Conservation (phyloP, 208 protist species). For the Spongospora subterranea region DNA sequence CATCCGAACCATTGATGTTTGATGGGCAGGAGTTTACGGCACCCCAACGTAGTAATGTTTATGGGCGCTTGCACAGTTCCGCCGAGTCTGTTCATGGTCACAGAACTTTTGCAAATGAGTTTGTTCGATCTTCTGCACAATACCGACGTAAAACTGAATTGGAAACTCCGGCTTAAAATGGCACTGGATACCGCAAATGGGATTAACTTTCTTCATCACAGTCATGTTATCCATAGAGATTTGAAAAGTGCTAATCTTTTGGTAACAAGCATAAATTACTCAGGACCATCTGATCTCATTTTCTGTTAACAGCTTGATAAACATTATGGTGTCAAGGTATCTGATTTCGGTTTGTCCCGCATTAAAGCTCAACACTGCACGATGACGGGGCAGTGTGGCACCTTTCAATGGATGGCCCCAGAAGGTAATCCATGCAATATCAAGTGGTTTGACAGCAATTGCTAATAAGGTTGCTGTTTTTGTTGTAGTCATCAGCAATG, state of each 20-base stretch:
- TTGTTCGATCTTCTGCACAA: conserved; percentile 57
- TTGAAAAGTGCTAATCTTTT: conserved; percentile 51
- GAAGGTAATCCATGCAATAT: conserved; percentile 16
- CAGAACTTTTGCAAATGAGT: conserved; percentile 37
- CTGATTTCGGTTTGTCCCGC: conserved; percentile 48
- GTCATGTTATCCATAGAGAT: conserved; percentile 38
- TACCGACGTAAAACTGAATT: neutral
- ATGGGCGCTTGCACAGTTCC: conserved; percentile 34
- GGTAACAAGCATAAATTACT: neutral
- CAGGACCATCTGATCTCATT: neutral
- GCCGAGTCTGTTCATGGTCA: neutral
- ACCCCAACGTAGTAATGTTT: conserved; percentile 52
- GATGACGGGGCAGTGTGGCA: conserved; percentile 50
- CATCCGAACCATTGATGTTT: neutral
- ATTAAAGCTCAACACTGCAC: conserved; percentile 26
- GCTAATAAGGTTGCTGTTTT: neutral
- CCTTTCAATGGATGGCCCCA: conserved; percentile 47
- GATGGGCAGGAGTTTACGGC: conserved; percentile 14
- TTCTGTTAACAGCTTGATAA: neutral
- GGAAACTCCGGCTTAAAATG: conserved; percentile 21
- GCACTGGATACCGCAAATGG: conserved; percentile 1
- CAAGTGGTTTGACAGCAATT: neutral
- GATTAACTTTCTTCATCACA: conserved; percentile 52
- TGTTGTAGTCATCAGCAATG: conserved; percentile 36
- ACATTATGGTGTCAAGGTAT: conserved; percentile 39